A percentile compares a stretch with the other conserved stretches of the same genome.
These are phyloP conservation scores for Gossypium australe DNA, from an alignment of 345 rosid species.

Conservation along the genomic window DNA sequence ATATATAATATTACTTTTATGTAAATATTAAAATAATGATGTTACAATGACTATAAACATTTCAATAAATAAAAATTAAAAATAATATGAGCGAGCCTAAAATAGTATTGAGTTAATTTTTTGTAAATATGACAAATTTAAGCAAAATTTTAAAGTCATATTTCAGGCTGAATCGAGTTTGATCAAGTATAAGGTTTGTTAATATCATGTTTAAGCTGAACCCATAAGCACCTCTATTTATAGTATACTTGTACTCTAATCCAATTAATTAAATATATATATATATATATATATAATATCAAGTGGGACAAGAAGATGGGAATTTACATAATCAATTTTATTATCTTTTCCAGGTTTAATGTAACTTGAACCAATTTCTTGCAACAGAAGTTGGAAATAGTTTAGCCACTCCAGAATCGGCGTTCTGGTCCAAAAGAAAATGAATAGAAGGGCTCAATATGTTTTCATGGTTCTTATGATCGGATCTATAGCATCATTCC, in stretches of 20 bases:
- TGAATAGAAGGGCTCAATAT: slow-evolving; percentile 11
- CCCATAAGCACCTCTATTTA: too few species aligned
- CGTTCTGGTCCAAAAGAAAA: not conserved
- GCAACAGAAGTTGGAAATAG: not conserved
- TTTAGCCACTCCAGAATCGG: not conserved
- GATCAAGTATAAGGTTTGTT: too few species aligned
- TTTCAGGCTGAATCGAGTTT: accelerated
- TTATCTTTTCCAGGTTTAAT: not conserved
- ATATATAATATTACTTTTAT: too few species aligned
- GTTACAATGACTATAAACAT: too few species aligned
- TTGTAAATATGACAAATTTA: accelerated
- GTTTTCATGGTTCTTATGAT: slow-evolving; percentile 13
- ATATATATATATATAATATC: not conserved
- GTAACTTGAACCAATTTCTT: not conserved
- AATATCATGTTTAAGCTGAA: not conserved
- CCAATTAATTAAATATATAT: too few species aligned
- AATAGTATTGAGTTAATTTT: too few species aligned
- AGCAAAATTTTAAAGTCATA: too few species aligned
- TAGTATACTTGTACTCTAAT: too few species aligned
- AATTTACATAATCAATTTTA: not conserved
- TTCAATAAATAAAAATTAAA: too few species aligned
- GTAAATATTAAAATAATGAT: too few species aligned
- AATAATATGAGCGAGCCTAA: too few species aligned
- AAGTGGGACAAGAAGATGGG: not conserved
- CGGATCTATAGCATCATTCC: slow-evolving; percentile 10